These are phyloP conservation scores for Pythium angustatum DNA, from an alignment of 352 stramenopile genomes.

Conservation along the genomic window DNA sequence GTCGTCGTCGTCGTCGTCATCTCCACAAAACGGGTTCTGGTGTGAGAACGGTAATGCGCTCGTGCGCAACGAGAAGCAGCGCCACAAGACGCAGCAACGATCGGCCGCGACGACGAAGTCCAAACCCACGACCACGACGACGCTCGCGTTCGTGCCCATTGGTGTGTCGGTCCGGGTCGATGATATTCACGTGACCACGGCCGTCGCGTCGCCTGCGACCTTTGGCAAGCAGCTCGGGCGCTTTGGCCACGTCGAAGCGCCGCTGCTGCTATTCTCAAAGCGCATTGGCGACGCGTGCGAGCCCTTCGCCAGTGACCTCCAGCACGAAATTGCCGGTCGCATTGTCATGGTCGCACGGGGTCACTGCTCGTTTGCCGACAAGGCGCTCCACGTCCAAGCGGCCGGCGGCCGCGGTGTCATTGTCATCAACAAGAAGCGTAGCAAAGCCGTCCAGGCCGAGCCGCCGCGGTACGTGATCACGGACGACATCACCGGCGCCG, in stretches of 20 bases:
- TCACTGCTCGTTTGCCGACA: conserved; percentile 76
- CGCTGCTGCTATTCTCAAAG: conserved; percentile 44
- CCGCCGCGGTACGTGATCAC: conserved; percentile 69
- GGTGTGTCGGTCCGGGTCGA: conserved; percentile 60
- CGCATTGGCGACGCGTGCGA: conserved; percentile 53
- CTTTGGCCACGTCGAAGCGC: conserved; percentile 51
- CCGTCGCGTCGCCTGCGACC: conserved; percentile 62
- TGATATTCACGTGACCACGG: conserved; percentile 64
- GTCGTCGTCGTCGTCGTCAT: neutral
- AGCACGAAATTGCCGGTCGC: conserved; percentile 39
- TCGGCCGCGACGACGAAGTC: neutral
- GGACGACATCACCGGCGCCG: conserved; percentile 49
- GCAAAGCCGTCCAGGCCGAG: conserved; percentile 25
- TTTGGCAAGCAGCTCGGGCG: conserved; percentile 60
- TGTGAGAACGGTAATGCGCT: conserved; percentile 62
- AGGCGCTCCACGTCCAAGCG: conserved; percentile 62
- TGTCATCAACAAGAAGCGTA: conserved; percentile 69
- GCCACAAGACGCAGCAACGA: conserved; percentile 7
- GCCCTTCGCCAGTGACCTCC: conserved; percentile 27
- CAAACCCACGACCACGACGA: neutral
- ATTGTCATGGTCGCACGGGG: conserved; percentile 74
- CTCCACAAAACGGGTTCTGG: conserved; percentile 20
- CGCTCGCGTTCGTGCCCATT: conserved; percentile 37
- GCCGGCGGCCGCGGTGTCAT: conserved; percentile 61
- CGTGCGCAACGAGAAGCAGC: conserved; percentile 31